Evolutionary conservation across 805 yeast genomes (phyloP).

Genomic region (Candida argentea): DNA sequence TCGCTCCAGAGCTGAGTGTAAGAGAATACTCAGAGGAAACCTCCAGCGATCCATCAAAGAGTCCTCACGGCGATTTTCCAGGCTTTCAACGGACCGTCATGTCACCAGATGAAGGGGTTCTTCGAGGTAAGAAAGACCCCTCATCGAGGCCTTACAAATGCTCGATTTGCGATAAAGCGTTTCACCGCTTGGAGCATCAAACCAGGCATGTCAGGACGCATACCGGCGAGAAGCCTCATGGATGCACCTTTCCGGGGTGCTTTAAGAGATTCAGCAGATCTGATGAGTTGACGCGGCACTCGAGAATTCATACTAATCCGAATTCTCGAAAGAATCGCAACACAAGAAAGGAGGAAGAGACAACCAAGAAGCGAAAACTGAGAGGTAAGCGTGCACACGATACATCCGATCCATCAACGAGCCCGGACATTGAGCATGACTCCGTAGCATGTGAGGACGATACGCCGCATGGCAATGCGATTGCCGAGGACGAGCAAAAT

Average conservation of each 20-base stretch:
- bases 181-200: conserved; percentile 83
- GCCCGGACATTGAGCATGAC: background rate
- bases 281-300: conserved; percentile 82
- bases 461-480: background rate
- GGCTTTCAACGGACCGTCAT: no score
- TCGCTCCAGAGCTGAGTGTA: no score
- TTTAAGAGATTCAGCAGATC: conserved; percentile 67
- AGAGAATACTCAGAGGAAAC: no score
- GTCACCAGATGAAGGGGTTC: no score
- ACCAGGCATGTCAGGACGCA: conserved; percentile 88
- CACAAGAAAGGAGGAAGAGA: conserved; percentile 7
- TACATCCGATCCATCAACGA: conserved; percentile 1
- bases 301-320: conserved; percentile 66
- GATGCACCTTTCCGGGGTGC: conserved; percentile 79
- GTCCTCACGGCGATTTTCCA: no score
- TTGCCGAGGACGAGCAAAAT: conserved; percentile 1
- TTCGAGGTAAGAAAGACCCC: conserved; percentile 9
- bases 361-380: conserved; percentile 1
- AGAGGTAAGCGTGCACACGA: conserved; percentile 1
- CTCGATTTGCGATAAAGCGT: conserved; percentile 75
- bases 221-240: conserved; percentile 89
- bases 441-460: conserved; percentile 1
- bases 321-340: conserved; percentile 32
- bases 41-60: no score
- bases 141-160: conserved; percentile 66